Conservation (phyloP, 495 filamentous ascomycete genomes). For the Glutinoglossum americanum region DNA sequence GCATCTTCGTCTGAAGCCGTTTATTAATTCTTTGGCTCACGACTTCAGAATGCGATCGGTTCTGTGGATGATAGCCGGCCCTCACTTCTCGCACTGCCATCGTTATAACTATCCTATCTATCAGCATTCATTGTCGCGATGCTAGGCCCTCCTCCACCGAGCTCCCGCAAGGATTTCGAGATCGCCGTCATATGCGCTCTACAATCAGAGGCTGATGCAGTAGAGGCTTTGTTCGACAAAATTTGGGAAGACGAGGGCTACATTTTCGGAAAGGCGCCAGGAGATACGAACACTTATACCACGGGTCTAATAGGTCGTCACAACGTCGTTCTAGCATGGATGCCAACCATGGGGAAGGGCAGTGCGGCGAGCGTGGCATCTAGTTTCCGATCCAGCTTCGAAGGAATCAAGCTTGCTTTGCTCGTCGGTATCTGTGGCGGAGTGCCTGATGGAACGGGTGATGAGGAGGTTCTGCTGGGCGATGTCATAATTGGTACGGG, state of each 20-base stretch:
- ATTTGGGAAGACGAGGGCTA: neutral
- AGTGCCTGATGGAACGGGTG: conserved; percentile 7
- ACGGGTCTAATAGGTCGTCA: conserved; percentile 18
- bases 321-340: conserved; percentile 18
- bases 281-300: conserved; percentile 18
- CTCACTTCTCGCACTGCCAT: no score
- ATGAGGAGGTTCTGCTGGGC: conserved; percentile 18
- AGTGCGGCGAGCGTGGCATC: conserved; percentile 14
- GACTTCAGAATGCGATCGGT: no score
- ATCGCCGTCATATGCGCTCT: no score
- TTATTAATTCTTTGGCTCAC: no score
- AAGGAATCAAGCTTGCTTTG: conserved; percentile 9
- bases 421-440: conserved; percentile 20
- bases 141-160: no score
- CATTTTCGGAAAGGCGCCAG: neutral
- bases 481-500: conserved; percentile 24
- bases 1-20: no score
- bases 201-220: no score
- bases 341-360: conserved; percentile 18
- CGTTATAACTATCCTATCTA: no score
- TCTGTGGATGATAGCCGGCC: no score
- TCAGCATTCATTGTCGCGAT: no score
- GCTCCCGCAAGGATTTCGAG: no score
- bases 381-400: conserved; percentile 16
- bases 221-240: neutral